A percentile compares a stretch with the other conserved stretches of the same genome.
These are phyloP conservation scores for Penicillium cosmopolitanum DNA, from an alignment of 495 filamentous ascomycete genomes.

Conservation along the genomic window DNA sequence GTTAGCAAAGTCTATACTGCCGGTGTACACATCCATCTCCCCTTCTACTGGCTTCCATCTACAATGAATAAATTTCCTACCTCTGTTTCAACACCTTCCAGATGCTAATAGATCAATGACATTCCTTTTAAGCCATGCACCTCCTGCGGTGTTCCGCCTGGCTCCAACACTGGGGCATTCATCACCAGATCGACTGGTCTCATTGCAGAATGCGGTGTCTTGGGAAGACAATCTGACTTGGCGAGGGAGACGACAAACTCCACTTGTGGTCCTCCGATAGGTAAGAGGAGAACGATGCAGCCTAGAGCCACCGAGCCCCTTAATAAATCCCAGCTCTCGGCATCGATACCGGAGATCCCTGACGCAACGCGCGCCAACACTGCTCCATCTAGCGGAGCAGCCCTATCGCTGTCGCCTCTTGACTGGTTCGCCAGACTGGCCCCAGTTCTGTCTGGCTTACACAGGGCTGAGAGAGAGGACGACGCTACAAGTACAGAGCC, in stretches of 20 bases:
- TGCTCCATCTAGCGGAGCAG: slow-evolving; percentile 3
- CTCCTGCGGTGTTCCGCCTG: too few relatives aligned
- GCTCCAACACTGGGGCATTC: too few relatives aligned
- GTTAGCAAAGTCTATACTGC: neutral
- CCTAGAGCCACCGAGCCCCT: slow-evolving; percentile 29
- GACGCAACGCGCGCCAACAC: slow-evolving; percentile 5
- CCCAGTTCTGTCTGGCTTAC: neutral
- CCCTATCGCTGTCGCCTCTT: neutral
- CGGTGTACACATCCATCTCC: neutral
- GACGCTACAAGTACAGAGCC: neutral
- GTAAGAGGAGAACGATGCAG: slow-evolving; percentile 28
- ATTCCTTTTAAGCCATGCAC: too few relatives aligned
- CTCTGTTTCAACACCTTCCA: too few relatives aligned
- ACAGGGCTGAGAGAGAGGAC: too few relatives aligned
- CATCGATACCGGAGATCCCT: slow-evolving; percentile 11
- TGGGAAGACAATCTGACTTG: slow-evolving; percentile 10
- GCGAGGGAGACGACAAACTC: slow-evolving; percentile 19
- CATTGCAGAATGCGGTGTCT: slow-evolving; percentile 15
- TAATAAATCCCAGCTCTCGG: slow-evolving; percentile 24
- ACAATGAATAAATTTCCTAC: too few relatives aligned
- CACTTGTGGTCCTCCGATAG: slow-evolving; percentile 23
- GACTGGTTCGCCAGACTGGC: neutral
- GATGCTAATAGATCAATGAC: too few relatives aligned
- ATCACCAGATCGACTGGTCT: neutral
- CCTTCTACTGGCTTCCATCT: neutral